Evolutionary conservation across 257 asterid species (phyloP).

Genomic region (Asclepias syriaca): DNA sequence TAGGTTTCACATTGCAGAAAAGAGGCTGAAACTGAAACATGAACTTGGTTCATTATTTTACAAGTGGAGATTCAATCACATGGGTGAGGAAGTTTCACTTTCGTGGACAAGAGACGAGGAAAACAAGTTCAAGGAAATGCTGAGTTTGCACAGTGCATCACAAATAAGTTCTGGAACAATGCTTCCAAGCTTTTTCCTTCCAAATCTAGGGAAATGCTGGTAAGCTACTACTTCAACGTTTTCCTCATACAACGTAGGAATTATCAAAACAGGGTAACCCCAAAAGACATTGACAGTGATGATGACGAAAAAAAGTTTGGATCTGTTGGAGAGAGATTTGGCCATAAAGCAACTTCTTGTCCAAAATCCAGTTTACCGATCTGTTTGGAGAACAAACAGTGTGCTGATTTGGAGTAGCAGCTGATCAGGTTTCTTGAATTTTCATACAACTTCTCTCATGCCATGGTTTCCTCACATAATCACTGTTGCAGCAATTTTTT

Average conservation of each 20-base stretch:
- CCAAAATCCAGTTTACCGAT: slow-evolving; percentile 28
- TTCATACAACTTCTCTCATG: not conserved
- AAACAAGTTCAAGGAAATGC: slow-evolving; percentile 41
- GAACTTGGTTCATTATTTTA: slow-evolving; percentile 49
- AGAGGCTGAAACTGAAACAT: slow-evolving; percentile 43
- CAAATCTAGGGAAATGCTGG: slow-evolving; percentile 46
- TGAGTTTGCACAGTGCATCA: slow-evolving; percentile 25
- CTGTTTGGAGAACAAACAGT: slow-evolving; percentile 49
- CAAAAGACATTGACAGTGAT: slow-evolving; percentile 67
- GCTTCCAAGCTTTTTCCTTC: slow-evolving; percentile 37
- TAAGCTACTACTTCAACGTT: slow-evolving; percentile 77
- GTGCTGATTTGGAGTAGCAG: slow-evolving; percentile 40
- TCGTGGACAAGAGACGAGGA: slow-evolving; percentile 74
- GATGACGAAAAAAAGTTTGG: slow-evolving; percentile 73
- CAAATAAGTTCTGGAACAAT: slow-evolving; percentile 42
- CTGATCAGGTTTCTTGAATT: slow-evolving; percentile 11
- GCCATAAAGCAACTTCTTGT: slow-evolving; percentile 37
- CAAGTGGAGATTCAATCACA: slow-evolving; percentile 53
- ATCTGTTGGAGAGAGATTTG: slow-evolving; percentile 56
- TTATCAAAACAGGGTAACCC: slow-evolving; percentile 73
- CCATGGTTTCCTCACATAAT: not conserved
- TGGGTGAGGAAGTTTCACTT: slow-evolving; percentile 92
- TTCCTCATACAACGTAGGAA: slow-evolving; percentile 52
- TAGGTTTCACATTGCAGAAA: slow-evolving; percentile 71
- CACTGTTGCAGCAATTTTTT: slow-evolving; percentile 5